These are phyloP conservation scores for Candida pseudofarinosa DNA, from an alignment of 805 yeast genomes.

Conservation along the genomic window DNA sequence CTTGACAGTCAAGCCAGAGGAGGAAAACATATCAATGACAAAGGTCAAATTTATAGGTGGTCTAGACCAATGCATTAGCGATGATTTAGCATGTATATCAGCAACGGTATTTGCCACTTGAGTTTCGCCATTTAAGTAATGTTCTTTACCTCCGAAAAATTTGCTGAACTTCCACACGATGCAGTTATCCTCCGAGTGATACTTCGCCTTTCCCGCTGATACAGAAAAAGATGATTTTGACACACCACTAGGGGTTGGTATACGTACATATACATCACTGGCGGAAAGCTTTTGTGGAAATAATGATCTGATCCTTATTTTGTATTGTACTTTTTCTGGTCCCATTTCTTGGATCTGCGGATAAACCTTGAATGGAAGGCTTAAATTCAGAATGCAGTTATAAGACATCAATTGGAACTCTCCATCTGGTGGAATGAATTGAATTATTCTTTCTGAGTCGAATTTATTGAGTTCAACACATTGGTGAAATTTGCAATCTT, in stretches of 20 bases:
- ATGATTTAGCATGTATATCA: constrained; percentile 16
- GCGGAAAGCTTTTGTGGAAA: constrained; percentile 59
- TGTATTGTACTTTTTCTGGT: constrained; percentile 46
- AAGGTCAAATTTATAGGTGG: constrained; percentile 77
- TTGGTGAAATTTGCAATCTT: constrained; percentile 83
- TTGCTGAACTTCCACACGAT: constrained; percentile 70
- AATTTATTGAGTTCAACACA: constrained; percentile 73
- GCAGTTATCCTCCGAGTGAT: constrained; percentile 58
- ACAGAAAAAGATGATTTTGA: constrained; percentile 27
- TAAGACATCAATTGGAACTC: constrained; percentile 80
- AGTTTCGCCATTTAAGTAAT: constrained; percentile 51
- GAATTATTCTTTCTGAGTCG: constrained; percentile 60
- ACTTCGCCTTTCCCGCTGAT: constrained; percentile 65
- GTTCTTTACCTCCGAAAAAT: constrained; percentile 63
- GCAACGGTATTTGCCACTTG: constrained; percentile 28
- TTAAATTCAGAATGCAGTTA: constrained; percentile 44
- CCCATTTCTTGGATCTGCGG: constrained; percentile 50
- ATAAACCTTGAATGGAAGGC: constrained; percentile 65
- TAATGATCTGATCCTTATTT: constrained; percentile 58
- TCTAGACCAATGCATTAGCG: constrained; percentile 48
- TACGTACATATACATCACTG: constrained; percentile 54
- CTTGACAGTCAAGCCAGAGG: constrained; percentile 72
- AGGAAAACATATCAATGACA: constrained; percentile 65
- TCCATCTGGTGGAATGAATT: constrained; percentile 85
- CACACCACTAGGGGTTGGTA: constrained; percentile 61